phyloP scores from a whole-genome alignment of 169 alveolate species.

The Perkinsus olseni region DNA sequence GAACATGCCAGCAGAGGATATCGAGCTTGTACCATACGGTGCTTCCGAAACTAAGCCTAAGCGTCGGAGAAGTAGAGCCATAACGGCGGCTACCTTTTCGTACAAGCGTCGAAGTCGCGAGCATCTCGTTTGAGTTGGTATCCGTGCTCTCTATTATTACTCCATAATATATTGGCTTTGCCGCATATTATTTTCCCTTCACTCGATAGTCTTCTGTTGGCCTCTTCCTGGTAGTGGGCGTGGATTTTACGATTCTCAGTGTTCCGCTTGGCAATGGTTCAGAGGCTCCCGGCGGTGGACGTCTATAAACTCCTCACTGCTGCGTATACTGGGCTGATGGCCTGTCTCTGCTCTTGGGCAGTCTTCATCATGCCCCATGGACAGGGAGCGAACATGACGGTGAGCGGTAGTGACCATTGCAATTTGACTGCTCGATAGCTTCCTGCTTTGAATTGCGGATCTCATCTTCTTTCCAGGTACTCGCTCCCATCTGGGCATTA shows the following conservation, averaged over 20 bases:
- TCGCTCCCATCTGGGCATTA: not conserved
- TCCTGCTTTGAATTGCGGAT: not conserved
- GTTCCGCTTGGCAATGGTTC: not conserved
- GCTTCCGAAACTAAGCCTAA: not conserved
- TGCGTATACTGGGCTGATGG: not conserved
- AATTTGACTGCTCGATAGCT: not conserved
- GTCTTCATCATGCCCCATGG: not conserved
- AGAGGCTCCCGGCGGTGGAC: not conserved
- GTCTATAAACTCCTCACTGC: not conserved
- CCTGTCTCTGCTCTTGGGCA: not conserved
- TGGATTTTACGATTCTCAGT: no score
- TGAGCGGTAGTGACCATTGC: not conserved
- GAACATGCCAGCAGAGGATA: not conserved
- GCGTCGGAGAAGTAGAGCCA: not conserved
- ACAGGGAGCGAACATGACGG: not conserved
- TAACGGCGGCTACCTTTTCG: not conserved
- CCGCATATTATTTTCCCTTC: no score
- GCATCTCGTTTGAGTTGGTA: no score
- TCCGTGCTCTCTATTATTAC: not conserved
- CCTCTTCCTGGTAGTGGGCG: no score
- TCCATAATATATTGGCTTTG: not conserved
- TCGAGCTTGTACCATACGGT: not conserved
- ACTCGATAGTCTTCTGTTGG: no score
- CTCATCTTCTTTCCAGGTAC: not conserved
- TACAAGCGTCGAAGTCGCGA: not conserved